Percentiles rank a stretch among this genome's conserved stretches.
phyloP scores from a whole-genome alignment of 78 protist genomes.

The Thecamonas trahens region DNA sequence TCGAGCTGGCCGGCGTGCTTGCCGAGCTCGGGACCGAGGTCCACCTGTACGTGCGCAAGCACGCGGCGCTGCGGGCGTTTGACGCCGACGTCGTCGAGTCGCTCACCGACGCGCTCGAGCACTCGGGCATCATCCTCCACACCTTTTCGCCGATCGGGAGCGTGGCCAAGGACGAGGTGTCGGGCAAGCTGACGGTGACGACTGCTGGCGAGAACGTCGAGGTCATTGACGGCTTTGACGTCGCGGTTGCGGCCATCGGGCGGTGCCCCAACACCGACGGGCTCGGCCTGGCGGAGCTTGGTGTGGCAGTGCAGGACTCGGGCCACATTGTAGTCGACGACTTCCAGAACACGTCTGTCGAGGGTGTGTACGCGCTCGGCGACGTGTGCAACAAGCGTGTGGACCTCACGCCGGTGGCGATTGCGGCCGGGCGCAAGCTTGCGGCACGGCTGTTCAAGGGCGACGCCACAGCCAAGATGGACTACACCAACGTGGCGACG shows the following conservation, averaged over 20 bases:
- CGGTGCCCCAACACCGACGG: conserved; percentile 43
- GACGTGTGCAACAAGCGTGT: conserved; percentile 52
- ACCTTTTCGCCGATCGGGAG: not conserved
- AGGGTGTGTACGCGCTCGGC: conserved; percentile 66
- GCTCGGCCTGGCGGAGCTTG: conserved; percentile 54
- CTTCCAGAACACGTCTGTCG: conserved; percentile 43
- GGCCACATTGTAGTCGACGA: conserved; percentile 49
- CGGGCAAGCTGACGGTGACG: not conserved
- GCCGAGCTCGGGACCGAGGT: conserved; percentile 48
- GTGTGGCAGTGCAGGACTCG: conserved; percentile 24
- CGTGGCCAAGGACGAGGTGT: not conserved
- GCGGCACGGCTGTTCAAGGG: conserved; percentile 68
- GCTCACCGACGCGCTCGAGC: conserved; percentile 39
- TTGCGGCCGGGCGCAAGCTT: conserved; percentile 80
- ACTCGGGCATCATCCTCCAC: conserved; percentile 23
- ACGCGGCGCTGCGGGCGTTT: conserved; percentile 54
- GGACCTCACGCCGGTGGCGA: conserved; percentile 77
- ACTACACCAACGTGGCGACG: conserved; percentile 62
- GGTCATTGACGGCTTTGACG: conserved; percentile 42
- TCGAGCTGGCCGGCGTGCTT: conserved; percentile 79
- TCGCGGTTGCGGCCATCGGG: conserved; percentile 69
- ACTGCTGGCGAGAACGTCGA: not conserved
- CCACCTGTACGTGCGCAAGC: conserved; percentile 41
- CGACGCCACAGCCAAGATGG: conserved; percentile 24
- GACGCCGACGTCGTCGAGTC: conserved; percentile 38